Evolutionary conservation across 352 stramenopile genomes (phyloP), one percentile per base, ranked within the genome.

Genomic region (Nothophytophthora sp.): DNA sequence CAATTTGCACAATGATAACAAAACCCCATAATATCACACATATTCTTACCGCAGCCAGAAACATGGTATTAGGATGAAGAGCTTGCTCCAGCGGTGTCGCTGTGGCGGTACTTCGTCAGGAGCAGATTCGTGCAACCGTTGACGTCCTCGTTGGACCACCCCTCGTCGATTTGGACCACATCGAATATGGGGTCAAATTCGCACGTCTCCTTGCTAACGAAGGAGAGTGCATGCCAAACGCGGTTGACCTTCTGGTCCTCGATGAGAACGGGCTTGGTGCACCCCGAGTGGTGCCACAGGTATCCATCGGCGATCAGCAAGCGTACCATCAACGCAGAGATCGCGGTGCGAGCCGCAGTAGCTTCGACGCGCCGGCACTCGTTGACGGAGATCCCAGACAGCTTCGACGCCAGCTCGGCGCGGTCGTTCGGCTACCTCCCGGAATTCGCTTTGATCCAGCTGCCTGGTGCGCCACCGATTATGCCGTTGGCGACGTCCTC

Each of bases 1-100:
- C 43, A 7, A 33, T 34, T 30, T 29, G 27, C 42, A 19, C 34
- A n/a, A 42, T 35, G 12, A 34, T 34, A 41, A n/a, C 2, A 9
- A 11, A 2, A 35, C 27, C 27, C 25, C 41, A 36, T 28, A 22
- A 37, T 30, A 52, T 36, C 27, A 36, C 35, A 6, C 12, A 9
- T 19, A 33, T 4, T 33, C 13, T 5, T 13, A 42, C 10, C 4
- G 44, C 33, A 6, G 44, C 33, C 1, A 43, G 32, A 30, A 24
- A 52, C 33, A 52, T 42, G 5, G 44, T 42, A 22, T 52, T 52
- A n/a, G n/a, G 10, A 60, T 52, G 16, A 60, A 47, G 38, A 29
- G 29, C 13, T 61, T 53, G 41, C 35, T 50, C 7, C 34, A 29
- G 18, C 40, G 37, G 27, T 45, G 29, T 15, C 30, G 28, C n/a